These are phyloP conservation scores for Camellia japonica DNA, from an alignment of 148 eudicot species.

Conservation along the genomic window DNA sequence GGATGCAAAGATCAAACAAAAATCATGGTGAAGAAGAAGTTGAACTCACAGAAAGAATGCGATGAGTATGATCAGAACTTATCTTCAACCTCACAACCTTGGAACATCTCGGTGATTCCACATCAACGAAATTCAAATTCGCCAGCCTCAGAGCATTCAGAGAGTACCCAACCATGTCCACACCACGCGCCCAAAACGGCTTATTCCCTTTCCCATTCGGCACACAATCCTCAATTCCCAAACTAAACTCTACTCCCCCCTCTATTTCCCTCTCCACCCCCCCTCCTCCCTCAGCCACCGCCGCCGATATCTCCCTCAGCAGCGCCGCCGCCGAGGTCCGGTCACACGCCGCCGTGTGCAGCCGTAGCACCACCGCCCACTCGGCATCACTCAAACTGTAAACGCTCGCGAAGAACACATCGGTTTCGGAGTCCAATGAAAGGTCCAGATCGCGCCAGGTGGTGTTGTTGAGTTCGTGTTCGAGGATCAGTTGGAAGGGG, in stretches of 20 bases:
- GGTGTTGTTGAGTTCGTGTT: constrained; percentile 62
- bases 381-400: constrained; percentile 30
- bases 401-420: constrained; percentile 50
- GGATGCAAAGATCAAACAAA: not conserved
- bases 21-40: not conserved
- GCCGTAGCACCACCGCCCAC: constrained; percentile 54
- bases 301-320: constrained; percentile 45
- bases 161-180: constrained; percentile 79
- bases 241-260: constrained; percentile 24
- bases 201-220: constrained; percentile 56
- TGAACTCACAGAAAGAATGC: constrained; percentile 49
- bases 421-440: constrained; percentile 3
- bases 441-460: constrained; percentile 38
- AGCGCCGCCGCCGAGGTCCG: constrained; percentile 54
- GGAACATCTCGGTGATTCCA: constrained; percentile 34
- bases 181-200: constrained; percentile 87
- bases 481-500: constrained; percentile 52
- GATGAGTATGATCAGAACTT: constrained; percentile 37
- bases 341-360: constrained; percentile 79
- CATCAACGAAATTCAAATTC: constrained; percentile 48
- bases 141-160: constrained; percentile 64
- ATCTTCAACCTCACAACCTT: constrained; percentile 48
- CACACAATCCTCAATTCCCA: constrained; percentile 67
- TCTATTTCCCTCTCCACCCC: constrained; percentile 12
- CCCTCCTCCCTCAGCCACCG: constrained; percentile 23